Base-by-base conservation (phyloP, 441 rosid species). In the Euphorbia corollata region DNA sequence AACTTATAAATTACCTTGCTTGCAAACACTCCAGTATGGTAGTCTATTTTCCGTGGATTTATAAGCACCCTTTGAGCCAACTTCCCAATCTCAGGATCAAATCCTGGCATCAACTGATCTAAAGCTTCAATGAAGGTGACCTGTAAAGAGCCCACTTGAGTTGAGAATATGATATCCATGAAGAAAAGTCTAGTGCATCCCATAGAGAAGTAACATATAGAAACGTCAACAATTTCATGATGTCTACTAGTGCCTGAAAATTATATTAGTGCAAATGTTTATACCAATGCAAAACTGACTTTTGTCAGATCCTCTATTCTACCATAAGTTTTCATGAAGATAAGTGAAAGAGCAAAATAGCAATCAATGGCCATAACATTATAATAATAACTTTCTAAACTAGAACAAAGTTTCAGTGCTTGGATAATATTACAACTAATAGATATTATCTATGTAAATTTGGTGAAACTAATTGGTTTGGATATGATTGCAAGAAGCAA, bases 71-170 rank as follows among this genome's bases (percentile, higher is more conserved):
- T 84, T 74, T 93, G 99, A 59, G 99, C 99, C 75, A 93, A 73
- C 80, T 94, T 94, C 59, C 97, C 83, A 73, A 91, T 94, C 82
- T 94, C 99, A 63, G 99, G 99, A 79, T 94, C 99, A 86, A 94
- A 94, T 70, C 99, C 99, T 70, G 98, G 99, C 98, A 94, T 94
- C 15, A 94, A 86, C 82, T 94, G 98, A 86, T 94, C 98, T 63
- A 94, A 76, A 27, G 98, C 99, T 83, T 91, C 99, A 72, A 94
- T 63, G 71, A 94, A 94, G 36, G 98, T 91, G 55, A 94, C 99
- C 99, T 93, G 85, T 73, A 73, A 56, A 59, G 45, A 66, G 36
- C 20, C 10, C 20, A 41, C 54, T 64, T 59, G 57, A 73, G 30
- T 64, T 59, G 57, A 73, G 30, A 20, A 63, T 34, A 68, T 59